Conservation (phyloP, 129 eudicot species). For the Solidago caesia region DNA sequence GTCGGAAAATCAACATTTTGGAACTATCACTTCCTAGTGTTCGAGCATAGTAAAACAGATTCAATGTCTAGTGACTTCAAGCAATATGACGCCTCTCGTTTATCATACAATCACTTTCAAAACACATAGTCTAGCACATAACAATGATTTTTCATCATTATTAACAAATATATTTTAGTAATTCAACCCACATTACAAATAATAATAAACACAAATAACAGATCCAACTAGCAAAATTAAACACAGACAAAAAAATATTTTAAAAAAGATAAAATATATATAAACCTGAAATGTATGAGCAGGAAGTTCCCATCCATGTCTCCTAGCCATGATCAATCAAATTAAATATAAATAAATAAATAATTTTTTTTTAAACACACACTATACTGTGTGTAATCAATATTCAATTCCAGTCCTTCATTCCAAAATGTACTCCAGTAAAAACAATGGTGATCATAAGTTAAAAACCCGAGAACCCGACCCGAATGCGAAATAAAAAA, state of each 20-base stretch:
- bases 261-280: background rate
- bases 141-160: background rate
- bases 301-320: constrained; percentile 98
- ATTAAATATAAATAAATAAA: constrained; percentile 15
- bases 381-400: background rate
- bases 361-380: background rate
- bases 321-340: constrained; percentile 69
- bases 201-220: background rate
- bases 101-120: background rate
- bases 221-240: constrained; percentile 9
- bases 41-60: no score
- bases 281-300: constrained; percentile 91
- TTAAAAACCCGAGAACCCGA: no score
- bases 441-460: no score
- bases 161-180: background rate
- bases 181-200: constrained; percentile 25
- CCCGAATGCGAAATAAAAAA: no score
- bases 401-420: constrained; percentile 1
- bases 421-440: background rate
- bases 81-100: no score
- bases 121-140: background rate
- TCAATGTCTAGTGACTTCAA: no score
- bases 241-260: background rate
- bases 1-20: no score
- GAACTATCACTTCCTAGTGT: no score